A percentile compares a stretch with the other conserved stretches of the same genome.
These are phyloP conservation scores for Marasmius fiardii DNA, from an alignment of 1,284 basidiomycete genomes.

Conservation along the genomic window DNA sequence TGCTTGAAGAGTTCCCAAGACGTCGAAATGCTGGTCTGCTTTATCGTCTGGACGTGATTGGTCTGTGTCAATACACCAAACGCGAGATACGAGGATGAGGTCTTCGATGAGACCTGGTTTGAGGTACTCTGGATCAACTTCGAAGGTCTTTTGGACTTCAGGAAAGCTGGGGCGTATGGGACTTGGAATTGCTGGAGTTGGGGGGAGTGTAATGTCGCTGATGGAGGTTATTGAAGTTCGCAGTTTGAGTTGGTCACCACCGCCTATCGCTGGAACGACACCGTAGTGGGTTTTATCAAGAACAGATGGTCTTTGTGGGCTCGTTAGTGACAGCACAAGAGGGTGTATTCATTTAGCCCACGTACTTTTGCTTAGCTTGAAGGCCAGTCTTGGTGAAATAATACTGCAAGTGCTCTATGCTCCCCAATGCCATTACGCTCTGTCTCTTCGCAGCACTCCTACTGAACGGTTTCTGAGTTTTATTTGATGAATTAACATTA, in stretches of 20 bases:
- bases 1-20: conserved; percentile 65
- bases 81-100: conserved; percentile 52
- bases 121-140: conserved; percentile 69
- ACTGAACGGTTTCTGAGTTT: conserved; percentile 78
- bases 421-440: conserved; percentile 82
- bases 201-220: conserved; percentile 59
- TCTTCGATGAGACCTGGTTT: conserved; percentile 71
- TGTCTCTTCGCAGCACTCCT: conserved; percentile 82
- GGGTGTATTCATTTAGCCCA: conserved; percentile 17
- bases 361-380: conserved; percentile 68
- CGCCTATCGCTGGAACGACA: conserved; percentile 73
- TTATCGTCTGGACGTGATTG: not conserved
- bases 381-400: conserved; percentile 85
- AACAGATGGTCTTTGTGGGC: conserved; percentile 7
- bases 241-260: conserved; percentile 22
- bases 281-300: conserved; percentile 53
- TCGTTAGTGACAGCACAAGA: conserved; percentile 11
- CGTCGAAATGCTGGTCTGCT: conserved; percentile 36
- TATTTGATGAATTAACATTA: conserved; percentile 64
- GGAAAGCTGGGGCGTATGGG: conserved; percentile 41
- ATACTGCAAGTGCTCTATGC: conserved; percentile 85
- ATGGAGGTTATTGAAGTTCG: conserved; percentile 36
- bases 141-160: conserved; percentile 57
- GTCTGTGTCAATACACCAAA: conserved; percentile 46
- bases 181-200: conserved; percentile 58